phyloP scores from a whole-genome alignment of 805 yeast genomes.

The Ogataea corticis region DNA sequence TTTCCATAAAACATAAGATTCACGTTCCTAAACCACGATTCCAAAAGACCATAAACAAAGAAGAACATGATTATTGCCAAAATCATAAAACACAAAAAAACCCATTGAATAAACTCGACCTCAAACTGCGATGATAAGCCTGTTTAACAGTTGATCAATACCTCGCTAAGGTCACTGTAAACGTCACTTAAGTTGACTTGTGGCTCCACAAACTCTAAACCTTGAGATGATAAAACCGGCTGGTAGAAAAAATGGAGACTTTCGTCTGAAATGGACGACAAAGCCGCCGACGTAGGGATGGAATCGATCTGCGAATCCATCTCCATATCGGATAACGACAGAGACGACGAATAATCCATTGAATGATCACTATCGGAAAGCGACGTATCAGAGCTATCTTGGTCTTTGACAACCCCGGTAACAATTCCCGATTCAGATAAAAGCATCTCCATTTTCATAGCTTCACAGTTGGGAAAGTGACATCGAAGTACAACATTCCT shows the following conservation, averaged over 20 bases:
- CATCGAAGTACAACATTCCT: constrained; percentile 38
- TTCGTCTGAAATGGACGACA: constrained; percentile 13
- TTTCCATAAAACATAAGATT: not conserved
- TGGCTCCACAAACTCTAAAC: constrained; percentile 16
- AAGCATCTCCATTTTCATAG: constrained; percentile 53
- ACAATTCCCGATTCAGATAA: constrained; percentile 60
- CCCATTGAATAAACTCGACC: not conserved
- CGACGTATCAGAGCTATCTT: not conserved
- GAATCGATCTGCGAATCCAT: not conserved
- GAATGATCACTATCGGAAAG: no score
- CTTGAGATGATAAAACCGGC: constrained; percentile 18
- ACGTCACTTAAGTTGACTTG: constrained; percentile 6
- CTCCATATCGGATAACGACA: not conserved
- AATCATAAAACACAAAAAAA: no score
- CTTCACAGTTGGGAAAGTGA: constrained; percentile 75
- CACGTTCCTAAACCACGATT: not conserved
- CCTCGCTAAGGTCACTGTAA: constrained; percentile 11
- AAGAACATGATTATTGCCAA: not conserved
- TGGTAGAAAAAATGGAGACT: constrained; percentile 10
- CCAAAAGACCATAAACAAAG: not conserved
- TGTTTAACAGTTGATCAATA: constrained; percentile 9
- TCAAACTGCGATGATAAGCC: not conserved
- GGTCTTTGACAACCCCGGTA: constrained; percentile 48
- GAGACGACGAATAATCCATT: not conserved
- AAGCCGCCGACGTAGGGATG: constrained; percentile 2